Conservation (phyloP, 148 eudicot genomes). For the Pouteria glomerata region DNA sequence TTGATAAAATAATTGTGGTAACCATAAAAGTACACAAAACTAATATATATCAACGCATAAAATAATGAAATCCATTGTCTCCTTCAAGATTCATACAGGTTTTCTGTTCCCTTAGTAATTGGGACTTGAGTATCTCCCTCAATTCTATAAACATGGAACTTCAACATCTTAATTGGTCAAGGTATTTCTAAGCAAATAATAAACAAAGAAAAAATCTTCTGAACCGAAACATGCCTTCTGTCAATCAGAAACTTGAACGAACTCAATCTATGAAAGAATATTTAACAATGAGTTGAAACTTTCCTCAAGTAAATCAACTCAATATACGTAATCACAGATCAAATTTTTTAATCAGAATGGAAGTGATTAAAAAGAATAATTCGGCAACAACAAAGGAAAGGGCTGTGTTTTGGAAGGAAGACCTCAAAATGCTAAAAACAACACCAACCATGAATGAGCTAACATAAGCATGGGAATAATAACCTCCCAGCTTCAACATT, state of each 20-base stretch:
- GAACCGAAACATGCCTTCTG: not conserved
- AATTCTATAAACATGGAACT: not conserved
- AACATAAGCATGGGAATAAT: conserved; percentile 98
- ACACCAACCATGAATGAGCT: conserved; percentile 62
- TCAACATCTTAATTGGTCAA: not conserved
- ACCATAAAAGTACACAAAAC: no score
- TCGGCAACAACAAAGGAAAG: not conserved
- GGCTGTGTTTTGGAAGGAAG: not conserved
- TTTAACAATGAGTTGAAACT: not conserved
- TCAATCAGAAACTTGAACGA: not conserved
- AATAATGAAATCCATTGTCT: no score
- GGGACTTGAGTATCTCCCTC: not conserved
- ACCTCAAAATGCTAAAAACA: not conserved
- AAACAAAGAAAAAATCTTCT: not conserved
- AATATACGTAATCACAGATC: not conserved
- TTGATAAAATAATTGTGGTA: no score
- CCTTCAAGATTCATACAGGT: no score
- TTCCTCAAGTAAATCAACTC: not conserved
- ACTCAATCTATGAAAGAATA: not conserved
- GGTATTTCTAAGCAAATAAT: not conserved
- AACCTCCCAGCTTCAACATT: conserved; percentile 92
- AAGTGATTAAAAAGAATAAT: not conserved
- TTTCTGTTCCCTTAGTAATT: not conserved
- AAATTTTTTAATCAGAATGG: not conserved
- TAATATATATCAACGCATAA: no score